These are phyloP conservation scores for Corynascus novoguineensis DNA, from an alignment of 495 filamentous ascomycete species.

Conservation along the genomic window DNA sequence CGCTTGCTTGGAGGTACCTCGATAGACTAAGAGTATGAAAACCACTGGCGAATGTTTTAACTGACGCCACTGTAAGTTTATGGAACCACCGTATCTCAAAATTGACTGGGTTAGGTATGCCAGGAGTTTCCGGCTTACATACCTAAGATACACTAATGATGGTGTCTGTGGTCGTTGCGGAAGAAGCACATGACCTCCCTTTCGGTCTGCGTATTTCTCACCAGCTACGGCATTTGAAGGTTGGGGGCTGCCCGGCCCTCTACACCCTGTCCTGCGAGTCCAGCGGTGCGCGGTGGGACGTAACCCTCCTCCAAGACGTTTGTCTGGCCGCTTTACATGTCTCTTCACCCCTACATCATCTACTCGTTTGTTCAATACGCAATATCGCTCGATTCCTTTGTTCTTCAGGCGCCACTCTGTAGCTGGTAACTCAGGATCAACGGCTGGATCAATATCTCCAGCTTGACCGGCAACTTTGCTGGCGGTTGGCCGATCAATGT, in stretches of 20 bases:
- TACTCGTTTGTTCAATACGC: slow-evolving; percentile 42
- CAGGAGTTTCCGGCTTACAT: slow-evolving; percentile 33
- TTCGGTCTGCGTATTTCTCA: slow-evolving; percentile 36
- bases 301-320: slow-evolving; percentile 30
- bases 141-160: slow-evolving; percentile 33
- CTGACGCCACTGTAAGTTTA: no score
- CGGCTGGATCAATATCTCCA: slow-evolving; percentile 49
- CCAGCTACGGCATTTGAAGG: slow-evolving; percentile 36
- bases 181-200: slow-evolving; percentile 34
- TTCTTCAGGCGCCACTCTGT: slow-evolving; percentile 60
- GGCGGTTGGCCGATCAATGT: slow-evolving; percentile 43
- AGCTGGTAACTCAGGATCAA: slow-evolving; percentile 53
- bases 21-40: no score
- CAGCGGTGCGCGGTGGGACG: no score
- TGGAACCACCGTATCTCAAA: no score
- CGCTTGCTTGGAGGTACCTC: no score
- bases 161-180: slow-evolving; percentile 30
- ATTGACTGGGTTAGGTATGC: no score
- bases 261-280: slow-evolving; percentile 28
- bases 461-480: slow-evolving; percentile 42
- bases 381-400: slow-evolving; percentile 51
- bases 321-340: slow-evolving; percentile 37
- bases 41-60: no score
- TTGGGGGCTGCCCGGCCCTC: slow-evolving; percentile 29
- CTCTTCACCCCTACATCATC: slow-evolving; percentile 38